Conservation (phyloP, 1,284 basidiomycete genomes). For the Apiotrichum mycotoxinovorans region DNA sequence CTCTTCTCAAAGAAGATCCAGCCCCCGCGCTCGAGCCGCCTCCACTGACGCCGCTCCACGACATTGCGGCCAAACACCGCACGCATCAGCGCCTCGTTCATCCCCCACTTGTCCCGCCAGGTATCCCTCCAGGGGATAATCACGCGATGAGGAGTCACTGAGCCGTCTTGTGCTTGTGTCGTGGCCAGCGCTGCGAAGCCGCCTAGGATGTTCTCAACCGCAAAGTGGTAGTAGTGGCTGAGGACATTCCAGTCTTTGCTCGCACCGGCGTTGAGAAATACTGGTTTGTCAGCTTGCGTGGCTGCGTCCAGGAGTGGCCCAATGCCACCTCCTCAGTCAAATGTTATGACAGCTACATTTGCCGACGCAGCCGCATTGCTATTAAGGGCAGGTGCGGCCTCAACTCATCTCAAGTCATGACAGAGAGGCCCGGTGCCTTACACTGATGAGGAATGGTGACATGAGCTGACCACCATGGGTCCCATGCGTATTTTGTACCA, state of each 20-base stretch:
- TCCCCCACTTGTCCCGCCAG: constrained; percentile 25
- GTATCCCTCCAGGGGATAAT: constrained; percentile 15
- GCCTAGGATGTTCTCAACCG: constrained; percentile 70
- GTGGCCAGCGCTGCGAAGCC: constrained; percentile 54
- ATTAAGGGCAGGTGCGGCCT: too few species aligned
- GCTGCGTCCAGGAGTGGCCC: too few species aligned
- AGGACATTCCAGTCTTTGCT: constrained; percentile 19
- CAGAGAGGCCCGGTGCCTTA: too few species aligned
- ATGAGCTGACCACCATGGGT: too few species aligned
- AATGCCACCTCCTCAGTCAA: too few species aligned
- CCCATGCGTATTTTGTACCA: too few species aligned
- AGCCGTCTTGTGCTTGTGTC: background rate
- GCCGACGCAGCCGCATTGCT: too few species aligned
- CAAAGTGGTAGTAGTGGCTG: constrained; percentile 74
- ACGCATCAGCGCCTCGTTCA: constrained; percentile 24
- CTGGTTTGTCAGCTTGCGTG: constrained; percentile 8
- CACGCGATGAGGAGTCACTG: constrained; percentile 16
- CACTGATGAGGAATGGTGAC: too few species aligned
- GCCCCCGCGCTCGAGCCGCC: constrained; percentile 9
- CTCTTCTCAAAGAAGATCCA: constrained; percentile 21
- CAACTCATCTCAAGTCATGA: too few species aligned
- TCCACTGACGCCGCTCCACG: constrained; percentile 16
- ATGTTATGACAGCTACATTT: too few species aligned
- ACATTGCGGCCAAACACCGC: constrained; percentile 20
- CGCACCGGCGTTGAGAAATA: constrained; percentile 25